These are phyloP conservation scores for Terfezia claveryi DNA, from an alignment of 495 filamentous ascomycete species.

Conservation along the genomic window DNA sequence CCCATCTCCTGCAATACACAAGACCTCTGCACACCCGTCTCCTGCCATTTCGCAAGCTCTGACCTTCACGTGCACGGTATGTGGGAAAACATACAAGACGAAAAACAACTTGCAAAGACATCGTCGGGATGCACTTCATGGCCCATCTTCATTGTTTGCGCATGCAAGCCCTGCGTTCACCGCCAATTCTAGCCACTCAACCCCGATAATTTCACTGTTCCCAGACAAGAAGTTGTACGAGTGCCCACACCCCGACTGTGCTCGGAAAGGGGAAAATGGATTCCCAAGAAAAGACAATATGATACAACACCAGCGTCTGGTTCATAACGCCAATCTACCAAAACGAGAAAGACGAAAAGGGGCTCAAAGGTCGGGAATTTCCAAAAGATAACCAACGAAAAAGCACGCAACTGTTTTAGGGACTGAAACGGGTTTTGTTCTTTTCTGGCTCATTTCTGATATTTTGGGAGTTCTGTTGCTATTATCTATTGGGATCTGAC, in stretches of 20 bases:
- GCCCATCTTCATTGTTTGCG: background rate
- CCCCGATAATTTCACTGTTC: too few species aligned
- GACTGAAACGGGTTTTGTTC: too few species aligned
- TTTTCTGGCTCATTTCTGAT: too few species aligned
- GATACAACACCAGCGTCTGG: constrained; percentile 9
- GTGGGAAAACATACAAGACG: background rate
- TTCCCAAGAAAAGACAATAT: constrained; percentile 13
- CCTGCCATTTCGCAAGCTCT: background rate
- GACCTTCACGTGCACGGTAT: background rate
- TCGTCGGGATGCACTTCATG: background rate
- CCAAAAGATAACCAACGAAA: too few species aligned
- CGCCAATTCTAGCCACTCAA: background rate
- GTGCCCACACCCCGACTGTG: constrained; percentile 8
- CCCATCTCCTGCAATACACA: too few species aligned
- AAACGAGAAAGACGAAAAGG: background rate
- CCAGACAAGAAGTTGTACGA: constrained; percentile 8
- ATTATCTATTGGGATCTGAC: too few species aligned
- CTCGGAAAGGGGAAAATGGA: constrained; percentile 8
- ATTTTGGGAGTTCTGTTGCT: too few species aligned
- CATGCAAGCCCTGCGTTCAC: background rate
- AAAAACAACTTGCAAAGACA: background rate
- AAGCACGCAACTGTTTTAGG: too few species aligned
- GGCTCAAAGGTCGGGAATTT: too few species aligned
- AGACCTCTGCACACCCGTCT: background rate
- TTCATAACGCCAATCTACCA: constrained; percentile 1